phyloP scores from a whole-genome alignment of 192 early-diverging fungal species.

The Lobosporangium transversale region DNA sequence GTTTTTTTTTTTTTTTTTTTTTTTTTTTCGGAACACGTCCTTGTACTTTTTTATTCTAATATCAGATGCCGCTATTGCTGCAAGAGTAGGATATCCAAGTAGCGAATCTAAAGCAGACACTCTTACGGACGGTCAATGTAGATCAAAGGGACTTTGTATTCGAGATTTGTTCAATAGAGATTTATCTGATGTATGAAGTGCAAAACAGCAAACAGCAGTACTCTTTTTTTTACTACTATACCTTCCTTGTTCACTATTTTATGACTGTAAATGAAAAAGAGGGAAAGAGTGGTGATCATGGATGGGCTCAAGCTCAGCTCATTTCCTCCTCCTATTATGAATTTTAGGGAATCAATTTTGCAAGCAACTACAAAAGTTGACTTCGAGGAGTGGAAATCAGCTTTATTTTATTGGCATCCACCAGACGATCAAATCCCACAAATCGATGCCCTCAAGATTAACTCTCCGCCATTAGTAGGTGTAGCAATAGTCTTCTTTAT shows the following conservation, averaged over 20 bases:
- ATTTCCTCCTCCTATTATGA: background rate
- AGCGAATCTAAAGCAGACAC: slow-evolving; percentile 43
- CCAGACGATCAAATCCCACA: slow-evolving; percentile 46
- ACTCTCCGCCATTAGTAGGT: slow-evolving; percentile 29
- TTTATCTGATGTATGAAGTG: slow-evolving; percentile 49
- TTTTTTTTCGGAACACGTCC: background rate
- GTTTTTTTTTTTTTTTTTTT: background rate
- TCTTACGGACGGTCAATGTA: slow-evolving; percentile 30
- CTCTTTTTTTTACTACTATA: too few species aligned
- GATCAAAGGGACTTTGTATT: slow-evolving; percentile 47
- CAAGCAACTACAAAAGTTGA: slow-evolving; percentile 44
- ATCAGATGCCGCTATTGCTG: background rate
- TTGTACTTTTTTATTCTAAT: too few species aligned
- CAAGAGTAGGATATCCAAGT: slow-evolving; percentile 43
- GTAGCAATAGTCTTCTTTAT: background rate
- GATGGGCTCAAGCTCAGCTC: background rate
- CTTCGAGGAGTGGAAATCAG: slow-evolving; percentile 51
- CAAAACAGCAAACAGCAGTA: too few species aligned
- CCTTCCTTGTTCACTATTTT: too few species aligned
- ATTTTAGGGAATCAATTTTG: slow-evolving; percentile 38
- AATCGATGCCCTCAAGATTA: slow-evolving; percentile 30
- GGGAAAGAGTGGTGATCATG: too few species aligned
- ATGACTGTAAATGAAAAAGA: too few species aligned
- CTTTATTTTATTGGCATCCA: slow-evolving; percentile 46
- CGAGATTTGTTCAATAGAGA: slow-evolving; percentile 48